A percentile compares a stretch with the other conserved stretches of the same genome.
Conservation (phyloP, 495 filamentous ascomycete species). For the Aspergillus steynii region DNA sequence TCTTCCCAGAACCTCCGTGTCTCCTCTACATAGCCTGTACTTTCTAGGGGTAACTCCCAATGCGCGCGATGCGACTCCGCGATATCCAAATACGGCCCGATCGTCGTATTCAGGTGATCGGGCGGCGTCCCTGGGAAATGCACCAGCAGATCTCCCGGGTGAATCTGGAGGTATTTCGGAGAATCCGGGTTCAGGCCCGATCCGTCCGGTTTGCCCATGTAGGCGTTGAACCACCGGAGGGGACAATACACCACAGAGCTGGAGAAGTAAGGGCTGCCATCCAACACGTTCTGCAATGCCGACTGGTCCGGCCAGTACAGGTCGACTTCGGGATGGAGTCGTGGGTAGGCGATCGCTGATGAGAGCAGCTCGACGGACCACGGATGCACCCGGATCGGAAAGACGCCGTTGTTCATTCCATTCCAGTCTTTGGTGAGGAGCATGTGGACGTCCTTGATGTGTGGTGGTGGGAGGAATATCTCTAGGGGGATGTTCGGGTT, state of each 20-base stretch:
- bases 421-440: conserved; percentile 36
- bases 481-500: conserved; percentile 44
- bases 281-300: conserved; percentile 31
- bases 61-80: no score
- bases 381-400: conserved; percentile 38
- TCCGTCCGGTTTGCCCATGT: conserved; percentile 33
- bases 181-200: no score
- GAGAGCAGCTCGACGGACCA: conserved; percentile 42
- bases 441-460: conserved; percentile 41
- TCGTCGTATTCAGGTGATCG: no score
- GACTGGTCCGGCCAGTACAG: conserved; percentile 34
- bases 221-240: conserved; percentile 43
- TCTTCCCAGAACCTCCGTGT: no score
- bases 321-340: conserved; percentile 29
- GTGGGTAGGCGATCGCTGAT: conserved; percentile 33
- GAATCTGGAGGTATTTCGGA: no score
- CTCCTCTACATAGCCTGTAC: no score
- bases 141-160: conserved; percentile 38
- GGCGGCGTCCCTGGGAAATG: conserved; percentile 42
- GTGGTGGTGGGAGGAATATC: conserved; percentile 44
- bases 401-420: conserved; percentile 34
- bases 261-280: conserved; percentile 17
- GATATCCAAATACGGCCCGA: no score
- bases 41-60: no score
- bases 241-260: conserved; percentile 37